Evolutionary conservation across 1,284 basidiomycete genomes (phyloP).

Genomic region (Fomitopsis pinicola): DNA sequence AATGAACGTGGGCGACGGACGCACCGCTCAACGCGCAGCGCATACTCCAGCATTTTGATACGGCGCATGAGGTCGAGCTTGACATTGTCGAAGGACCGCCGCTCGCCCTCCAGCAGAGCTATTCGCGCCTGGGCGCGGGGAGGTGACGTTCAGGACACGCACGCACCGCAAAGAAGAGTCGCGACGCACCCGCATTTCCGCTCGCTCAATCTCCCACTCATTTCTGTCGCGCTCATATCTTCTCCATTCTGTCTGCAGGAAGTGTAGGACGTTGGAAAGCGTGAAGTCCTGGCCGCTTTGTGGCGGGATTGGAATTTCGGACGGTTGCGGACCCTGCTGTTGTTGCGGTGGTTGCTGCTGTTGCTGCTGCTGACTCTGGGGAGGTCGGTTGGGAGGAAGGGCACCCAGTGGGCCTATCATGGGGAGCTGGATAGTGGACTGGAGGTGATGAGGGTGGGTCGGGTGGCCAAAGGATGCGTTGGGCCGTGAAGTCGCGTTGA

Average conservation of each 20-base stretch:
- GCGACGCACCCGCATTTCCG: constrained; percentile 86
- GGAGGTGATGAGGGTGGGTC: constrained; percentile 27
- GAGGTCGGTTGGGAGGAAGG: constrained; percentile 21
- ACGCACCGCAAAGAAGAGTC: constrained; percentile 25
- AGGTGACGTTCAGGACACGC: constrained; percentile 17
- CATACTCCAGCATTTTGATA: constrained; percentile 99
- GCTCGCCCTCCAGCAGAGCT: constrained; percentile 95
- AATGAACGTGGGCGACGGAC: constrained; percentile 26
- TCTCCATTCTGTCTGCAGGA: constrained; percentile 97
- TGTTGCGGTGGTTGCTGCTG: constrained; percentile 48
- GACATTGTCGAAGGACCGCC: constrained; percentile 94
- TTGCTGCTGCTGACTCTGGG: constrained; percentile 37
- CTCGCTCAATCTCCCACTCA: constrained; percentile 99
- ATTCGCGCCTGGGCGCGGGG: constrained; percentile 73
- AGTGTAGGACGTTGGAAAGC: constrained; percentile 93
- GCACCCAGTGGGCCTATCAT: constrained; percentile 69
- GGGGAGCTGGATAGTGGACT: constrained; percentile 43
- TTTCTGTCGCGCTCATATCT: constrained; percentile 96
- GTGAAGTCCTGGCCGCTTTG: constrained; percentile 87
- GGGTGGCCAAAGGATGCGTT: constrained; percentile 20
- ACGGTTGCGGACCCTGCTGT: constrained; percentile 49
- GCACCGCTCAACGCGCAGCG: constrained; percentile 89
- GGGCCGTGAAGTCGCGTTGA: constrained; percentile 25
- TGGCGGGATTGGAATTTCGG: constrained; percentile 66
- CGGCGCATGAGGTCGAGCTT: constrained; percentile 94